Base-by-base conservation (phyloP, 1,139 yeast genomes). In the Suhomyces ambrosiae region DNA sequence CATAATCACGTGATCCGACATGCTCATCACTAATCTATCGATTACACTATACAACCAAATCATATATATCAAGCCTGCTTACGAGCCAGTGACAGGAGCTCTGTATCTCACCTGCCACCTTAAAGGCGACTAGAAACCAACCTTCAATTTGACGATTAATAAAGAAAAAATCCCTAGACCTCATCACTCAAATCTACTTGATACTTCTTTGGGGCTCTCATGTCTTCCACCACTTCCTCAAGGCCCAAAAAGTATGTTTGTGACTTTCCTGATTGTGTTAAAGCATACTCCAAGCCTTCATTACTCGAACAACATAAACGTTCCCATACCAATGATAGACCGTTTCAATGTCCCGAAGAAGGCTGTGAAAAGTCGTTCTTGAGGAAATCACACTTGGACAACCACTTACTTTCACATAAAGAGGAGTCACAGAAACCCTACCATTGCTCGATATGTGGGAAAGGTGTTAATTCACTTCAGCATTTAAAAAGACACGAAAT, bases 391-490 rank as follows among this genome's bases (percentile, higher is more conserved):
- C 97, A 92, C 61, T 63, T 92, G 30, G 78, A 79, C 36, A 79
- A 89, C 14, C 99, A 92, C 56, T 47, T 71, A 45, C 60, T 85
- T 18, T 79, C 89, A 10, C 92, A 85, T 53, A 54, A 64, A 14
- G 67, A 64, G 23, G 66, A 76, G 5, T 26, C 40, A 3, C 71
- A 68, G 2, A 86, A 86, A 52, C 96, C 97, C 0, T 82, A 75
- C 53, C 76, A 71, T 38, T 92, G 99, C 53, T 63, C 80, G 0
- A 61, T 73, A 1, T 92, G 99, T 58, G 83, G 83, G 1, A 88
- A 88, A 57, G 96, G 96, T 2, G 85, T 87, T 40, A 84, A 83
- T 44, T 77, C 95, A 0, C 62, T 63, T 33, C 98, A 92, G 62
- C 97, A 90, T 56, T 66, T 89, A 46, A 79, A 76, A 48, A 72